Base-by-base conservation (phyloP, 2,329 filamentous ascomycete species). In the Colletotrichum lupini region DNA sequence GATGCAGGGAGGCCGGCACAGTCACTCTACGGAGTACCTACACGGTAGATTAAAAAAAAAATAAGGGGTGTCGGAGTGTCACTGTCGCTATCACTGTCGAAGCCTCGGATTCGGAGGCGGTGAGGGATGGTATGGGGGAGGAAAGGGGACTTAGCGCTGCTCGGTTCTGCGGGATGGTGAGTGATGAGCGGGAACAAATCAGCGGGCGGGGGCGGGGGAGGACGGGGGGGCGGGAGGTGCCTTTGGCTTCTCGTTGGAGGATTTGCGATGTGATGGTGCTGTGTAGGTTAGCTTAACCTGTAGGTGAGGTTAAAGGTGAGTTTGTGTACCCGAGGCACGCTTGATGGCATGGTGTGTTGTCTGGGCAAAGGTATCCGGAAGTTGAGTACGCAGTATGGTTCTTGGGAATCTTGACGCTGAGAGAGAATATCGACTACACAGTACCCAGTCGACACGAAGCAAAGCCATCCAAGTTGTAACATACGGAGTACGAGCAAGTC, bases 161-260 rank as follows among this genome's bases (percentile, higher is more conserved):
- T 65, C 55, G 59, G 70, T 55, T 65, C 66, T 70, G 70, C 67
- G 55, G 59, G 66, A 64, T 42, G 42, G 30, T 19, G 37, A 42
- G 42, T 42, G 60, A 73, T 28, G 30, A 49, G 59, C 53, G 66
- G 70, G 59, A 70, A 22, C 66, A 56, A 73, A 70, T 73, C 59
- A 70, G 24, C 42, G 42, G 42, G 22, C n/a, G 37, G 65, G 42
- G 35, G 69, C 58, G 64, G 59, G 46, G 57, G 57, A 57, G 32
- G 58, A 68, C 24, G 65, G 49, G 58, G 58, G 58, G 65, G 53
- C 62, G 58, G 22, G 58, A 49, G 30, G 69, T 49, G 16, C 16
- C 42, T n/a, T 49, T 49, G 19, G 7, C 16, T 49, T 49, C 42
- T n/a, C 16, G 42, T 49, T 49, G 42, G 42, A 49, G 42, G 42